These are phyloP conservation scores for Straminergon stramineum DNA, from an alignment of 225 moss, liverwort and hornwort species.

Conservation along the genomic window DNA sequence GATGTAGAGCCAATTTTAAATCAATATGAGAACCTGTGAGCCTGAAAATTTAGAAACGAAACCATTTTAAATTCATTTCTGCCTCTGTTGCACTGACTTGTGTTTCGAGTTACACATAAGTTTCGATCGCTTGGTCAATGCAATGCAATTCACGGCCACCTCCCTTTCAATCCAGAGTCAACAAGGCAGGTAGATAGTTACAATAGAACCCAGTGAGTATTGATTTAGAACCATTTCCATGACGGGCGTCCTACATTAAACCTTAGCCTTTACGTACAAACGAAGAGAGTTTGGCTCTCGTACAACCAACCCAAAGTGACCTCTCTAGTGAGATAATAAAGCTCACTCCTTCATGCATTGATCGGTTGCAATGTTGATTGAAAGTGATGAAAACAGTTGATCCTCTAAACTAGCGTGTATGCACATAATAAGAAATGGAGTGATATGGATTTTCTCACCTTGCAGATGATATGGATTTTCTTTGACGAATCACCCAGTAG, in stretches of 20 bases:
- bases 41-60: background rate
- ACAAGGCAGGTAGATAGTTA: background rate
- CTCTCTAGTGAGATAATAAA: background rate
- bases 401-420: background rate
- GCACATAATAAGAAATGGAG: background rate
- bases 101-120: background rate
- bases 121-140: too few relatives aligned
- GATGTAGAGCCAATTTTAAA: background rate
- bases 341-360: background rate
- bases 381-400: background rate
- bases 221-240: background rate
- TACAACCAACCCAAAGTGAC: background rate
- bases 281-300: background rate
- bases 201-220: background rate
- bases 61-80: background rate
- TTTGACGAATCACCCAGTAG: constrained; percentile 48
- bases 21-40: background rate
- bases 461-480: constrained; percentile 73
- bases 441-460: constrained; percentile 18
- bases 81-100: background rate
- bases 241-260: background rate
- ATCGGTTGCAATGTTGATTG: background rate
- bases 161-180: background rate
- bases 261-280: background rate
- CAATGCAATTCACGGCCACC: background rate